Percentiles rank a stretch among this genome's conserved stretches.
Conservation (phyloP, 164 flowering plant genomes). For the Malania oleifera region DNA sequence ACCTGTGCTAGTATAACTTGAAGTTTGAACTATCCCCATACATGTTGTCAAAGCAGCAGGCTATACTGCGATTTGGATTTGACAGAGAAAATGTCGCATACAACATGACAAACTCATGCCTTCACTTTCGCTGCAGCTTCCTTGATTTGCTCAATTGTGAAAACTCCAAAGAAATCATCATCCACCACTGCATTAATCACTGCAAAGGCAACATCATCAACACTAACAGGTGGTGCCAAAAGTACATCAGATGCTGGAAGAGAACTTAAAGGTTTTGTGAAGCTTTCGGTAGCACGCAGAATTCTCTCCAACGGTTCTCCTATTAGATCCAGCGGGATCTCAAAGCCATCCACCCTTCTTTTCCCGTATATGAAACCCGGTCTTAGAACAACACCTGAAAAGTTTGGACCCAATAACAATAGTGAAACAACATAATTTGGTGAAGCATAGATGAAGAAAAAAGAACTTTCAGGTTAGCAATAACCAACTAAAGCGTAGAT, state of each 20-base stretch:
- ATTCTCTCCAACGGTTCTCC: constrained; percentile 83
- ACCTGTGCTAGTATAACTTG: too few relatives aligned
- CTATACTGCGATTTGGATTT: too few relatives aligned
- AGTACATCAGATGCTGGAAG: constrained; percentile 90
- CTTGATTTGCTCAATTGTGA: constrained; percentile 91
- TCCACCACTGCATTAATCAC: constrained; percentile 68
- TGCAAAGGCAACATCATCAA: constrained; percentile 83
- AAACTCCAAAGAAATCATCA: constrained; percentile 84
- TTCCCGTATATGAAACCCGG: constrained; percentile 96
- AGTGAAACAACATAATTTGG: too few relatives aligned
- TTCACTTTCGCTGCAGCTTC: constrained; percentile 79
- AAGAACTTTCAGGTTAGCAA: too few relatives aligned
- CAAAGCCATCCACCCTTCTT: constrained; percentile 69
- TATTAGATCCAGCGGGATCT: constrained; percentile 84
- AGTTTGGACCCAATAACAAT: background rate
- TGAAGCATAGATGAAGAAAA: too few relatives aligned
- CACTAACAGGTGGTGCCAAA: constrained; percentile 87
- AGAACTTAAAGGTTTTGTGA: constrained; percentile 64
- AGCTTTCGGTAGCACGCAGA: constrained; percentile 52
- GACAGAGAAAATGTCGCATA: background rate
- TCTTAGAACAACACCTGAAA: constrained; percentile 80
- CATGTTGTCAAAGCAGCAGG: too few relatives aligned
- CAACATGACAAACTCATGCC: constrained; percentile 23
- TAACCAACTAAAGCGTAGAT: too few relatives aligned
- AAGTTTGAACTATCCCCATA: too few relatives aligned